Evolutionary conservation across 805 yeast genomes (phyloP).

Genomic region (Zygotorulaspora florentina): DNA sequence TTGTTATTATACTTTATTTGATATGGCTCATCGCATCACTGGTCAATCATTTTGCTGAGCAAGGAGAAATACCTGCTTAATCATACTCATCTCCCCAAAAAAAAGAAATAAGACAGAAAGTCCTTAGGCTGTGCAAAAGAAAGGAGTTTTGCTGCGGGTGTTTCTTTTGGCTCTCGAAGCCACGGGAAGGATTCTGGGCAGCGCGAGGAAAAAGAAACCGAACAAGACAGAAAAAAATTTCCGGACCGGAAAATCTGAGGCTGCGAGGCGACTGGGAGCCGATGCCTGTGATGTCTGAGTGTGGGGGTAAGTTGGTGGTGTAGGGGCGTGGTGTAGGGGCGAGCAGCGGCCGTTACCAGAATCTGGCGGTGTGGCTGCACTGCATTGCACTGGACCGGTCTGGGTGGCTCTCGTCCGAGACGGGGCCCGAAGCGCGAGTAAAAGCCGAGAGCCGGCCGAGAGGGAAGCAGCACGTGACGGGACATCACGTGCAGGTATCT

Average conservation of each 20-base stretch:
- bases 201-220: slow-evolving; percentile 6
- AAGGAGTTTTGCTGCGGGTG: slow-evolving; percentile 3
- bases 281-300: background rate
- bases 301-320: background rate
- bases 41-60: slow-evolving; percentile 1
- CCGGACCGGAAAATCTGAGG: slow-evolving; percentile 4
- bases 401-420: background rate
- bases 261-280: background rate
- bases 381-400: background rate
- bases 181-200: no score
- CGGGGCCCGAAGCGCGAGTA: slow-evolving; percentile 3
- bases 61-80: background rate
- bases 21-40: slow-evolving; percentile 10
- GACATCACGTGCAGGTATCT: no score
- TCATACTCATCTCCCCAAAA: slow-evolving; percentile 1
- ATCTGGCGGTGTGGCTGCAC: background rate
- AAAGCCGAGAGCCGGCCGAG: slow-evolving; percentile 3
- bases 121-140: no score
- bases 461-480: background rate
- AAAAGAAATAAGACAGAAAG: background rate
- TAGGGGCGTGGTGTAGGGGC: background rate
- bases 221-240: slow-evolving; percentile 1
- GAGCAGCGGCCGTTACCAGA: background rate
- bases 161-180: slow-evolving; percentile 2
- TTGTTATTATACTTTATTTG: slow-evolving; percentile 3